Conservation (phyloP, 345 rosid genomes). For the Eucalyptus dawsonii region DNA sequence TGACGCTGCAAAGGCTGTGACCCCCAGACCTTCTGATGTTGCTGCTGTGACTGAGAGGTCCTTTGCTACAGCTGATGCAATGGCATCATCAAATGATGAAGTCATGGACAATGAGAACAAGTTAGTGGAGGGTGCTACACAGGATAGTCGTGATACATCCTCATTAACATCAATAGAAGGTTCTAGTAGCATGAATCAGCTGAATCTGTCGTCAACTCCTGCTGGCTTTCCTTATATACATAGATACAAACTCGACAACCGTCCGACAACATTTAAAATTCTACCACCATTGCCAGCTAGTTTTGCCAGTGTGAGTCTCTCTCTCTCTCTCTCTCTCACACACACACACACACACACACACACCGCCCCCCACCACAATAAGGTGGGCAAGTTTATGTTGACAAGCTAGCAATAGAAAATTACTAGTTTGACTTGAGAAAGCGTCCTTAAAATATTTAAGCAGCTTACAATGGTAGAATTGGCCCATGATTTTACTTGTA, state of each 20-base stretch:
- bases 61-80: conserved; percentile 19
- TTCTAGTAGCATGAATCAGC: conserved; percentile 29
- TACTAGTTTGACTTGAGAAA: background rate
- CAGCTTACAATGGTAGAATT: background rate
- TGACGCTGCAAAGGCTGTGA: conserved; percentile 18
- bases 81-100: conserved; percentile 18
- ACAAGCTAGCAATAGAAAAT: background rate
- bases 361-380: background rate
- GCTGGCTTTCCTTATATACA: conserved; percentile 19
- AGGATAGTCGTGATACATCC: conserved; percentile 16
- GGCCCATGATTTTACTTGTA: background rate
- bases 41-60: conserved; percentile 8
- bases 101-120: conserved; percentile 21
- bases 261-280: conserved; percentile 62
- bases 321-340: background rate
- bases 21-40: conserved; percentile 21
- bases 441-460: background rate
- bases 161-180: conserved; percentile 18
- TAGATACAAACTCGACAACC: conserved; percentile 80
- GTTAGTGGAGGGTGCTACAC: conserved; percentile 19
- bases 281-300: conserved; percentile 69
- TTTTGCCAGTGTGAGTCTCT: conserved; percentile 55
- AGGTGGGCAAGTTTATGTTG: background rate
- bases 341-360: background rate
- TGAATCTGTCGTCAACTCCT: conserved; percentile 15